phyloP scores from a whole-genome alignment of 2,329 filamentous ascomycete genomes.

The Sarocladium oryzae region DNA sequence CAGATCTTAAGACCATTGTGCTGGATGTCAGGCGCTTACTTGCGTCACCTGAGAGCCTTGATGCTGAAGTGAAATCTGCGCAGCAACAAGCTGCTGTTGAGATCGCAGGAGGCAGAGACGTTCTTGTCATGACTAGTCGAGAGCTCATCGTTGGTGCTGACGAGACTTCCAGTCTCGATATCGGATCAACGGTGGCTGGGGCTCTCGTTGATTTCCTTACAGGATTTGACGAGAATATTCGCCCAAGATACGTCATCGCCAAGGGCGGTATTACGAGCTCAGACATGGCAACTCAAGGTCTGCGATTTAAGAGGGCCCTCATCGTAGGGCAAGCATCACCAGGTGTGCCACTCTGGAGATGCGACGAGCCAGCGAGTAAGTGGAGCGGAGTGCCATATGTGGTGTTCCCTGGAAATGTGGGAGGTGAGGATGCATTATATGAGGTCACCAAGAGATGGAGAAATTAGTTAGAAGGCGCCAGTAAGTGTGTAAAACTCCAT shows the following conservation, averaged over 20 bases:
- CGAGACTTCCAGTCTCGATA: slow-evolving; percentile 44
- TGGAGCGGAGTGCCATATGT: slow-evolving; percentile 45
- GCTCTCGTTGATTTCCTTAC: slow-evolving; percentile 44
- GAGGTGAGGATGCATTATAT: slow-evolving; percentile 35
- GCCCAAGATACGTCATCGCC: slow-evolving; percentile 50
- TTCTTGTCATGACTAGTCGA: slow-evolving; percentile 53
- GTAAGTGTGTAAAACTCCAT: no score
- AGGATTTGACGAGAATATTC: slow-evolving; percentile 31
- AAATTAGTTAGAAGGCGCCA: not conserved
- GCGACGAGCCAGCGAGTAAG: slow-evolving; percentile 43
- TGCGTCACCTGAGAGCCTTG: slow-evolving; percentile 24
- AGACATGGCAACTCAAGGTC: slow-evolving; percentile 50
- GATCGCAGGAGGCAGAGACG: slow-evolving; percentile 43
- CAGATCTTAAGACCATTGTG: slow-evolving; percentile 36
- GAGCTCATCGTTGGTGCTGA: slow-evolving; percentile 40
- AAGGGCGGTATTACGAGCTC: slow-evolving; percentile 56
- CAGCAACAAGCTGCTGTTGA: slow-evolving; percentile 28
- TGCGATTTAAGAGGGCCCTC: slow-evolving; percentile 45
- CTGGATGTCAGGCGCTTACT: slow-evolving; percentile 43
- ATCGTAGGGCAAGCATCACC: slow-evolving; percentile 51
- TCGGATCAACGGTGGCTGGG: slow-evolving; percentile 44
- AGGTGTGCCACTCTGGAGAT: slow-evolving; percentile 53
- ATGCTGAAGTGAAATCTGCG: slow-evolving; percentile 23
- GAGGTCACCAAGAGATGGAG: slow-evolving; percentile 28
- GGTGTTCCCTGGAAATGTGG: slow-evolving; percentile 52